Conservation (phyloP, 805 yeast species). For the Wickerhamomyces mucosus region DNA sequence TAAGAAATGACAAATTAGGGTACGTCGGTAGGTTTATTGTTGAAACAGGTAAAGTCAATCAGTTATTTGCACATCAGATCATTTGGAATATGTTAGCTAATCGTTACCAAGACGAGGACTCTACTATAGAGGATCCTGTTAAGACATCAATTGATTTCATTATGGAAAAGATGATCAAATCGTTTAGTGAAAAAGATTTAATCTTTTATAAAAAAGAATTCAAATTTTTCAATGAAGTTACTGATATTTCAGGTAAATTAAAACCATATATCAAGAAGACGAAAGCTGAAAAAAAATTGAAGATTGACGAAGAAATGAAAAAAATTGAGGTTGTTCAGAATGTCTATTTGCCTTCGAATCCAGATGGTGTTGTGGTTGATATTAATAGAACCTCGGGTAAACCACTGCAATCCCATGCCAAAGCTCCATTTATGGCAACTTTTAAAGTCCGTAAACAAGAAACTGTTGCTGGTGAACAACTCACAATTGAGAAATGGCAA, state of each 20-base stretch:
- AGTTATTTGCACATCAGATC: slow-evolving; percentile 92
- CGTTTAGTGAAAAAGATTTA: slow-evolving; percentile 52
- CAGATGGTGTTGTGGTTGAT: slow-evolving; percentile 89
- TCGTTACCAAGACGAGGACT: slow-evolving; percentile 83
- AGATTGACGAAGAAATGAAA: slow-evolving; percentile 94
- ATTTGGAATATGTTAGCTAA: slow-evolving; percentile 98
- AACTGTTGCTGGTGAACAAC: slow-evolving; percentile 28
- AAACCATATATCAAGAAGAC: slow-evolving; percentile 91
- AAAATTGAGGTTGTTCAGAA: slow-evolving; percentile 63
- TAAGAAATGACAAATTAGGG: slow-evolving; percentile 75
- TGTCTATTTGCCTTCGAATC: slow-evolving; percentile 92
- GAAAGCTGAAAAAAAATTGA: slow-evolving; percentile 91
- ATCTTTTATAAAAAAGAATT: slow-evolving; percentile 76
- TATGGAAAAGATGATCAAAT: slow-evolving; percentile 48
- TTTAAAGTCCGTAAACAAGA: slow-evolving; percentile 68
- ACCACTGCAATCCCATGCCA: slow-evolving; percentile 96
- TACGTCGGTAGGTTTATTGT: slow-evolving; percentile 82
- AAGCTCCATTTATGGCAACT: slow-evolving; percentile 97
- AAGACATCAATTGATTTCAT: slow-evolving; percentile 79
- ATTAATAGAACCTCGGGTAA: slow-evolving; percentile 87
- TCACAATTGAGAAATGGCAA: slow-evolving; percentile 65
- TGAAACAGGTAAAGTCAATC: slow-evolving; percentile 87
- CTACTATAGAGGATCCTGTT: slow-evolving; percentile 64
- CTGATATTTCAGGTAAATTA: slow-evolving; percentile 87
- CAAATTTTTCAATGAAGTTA: slow-evolving; percentile 81